These are phyloP conservation scores for Leishmania lainsoni DNA, from an alignment of 208 protist genomes.

Conservation along the genomic window DNA sequence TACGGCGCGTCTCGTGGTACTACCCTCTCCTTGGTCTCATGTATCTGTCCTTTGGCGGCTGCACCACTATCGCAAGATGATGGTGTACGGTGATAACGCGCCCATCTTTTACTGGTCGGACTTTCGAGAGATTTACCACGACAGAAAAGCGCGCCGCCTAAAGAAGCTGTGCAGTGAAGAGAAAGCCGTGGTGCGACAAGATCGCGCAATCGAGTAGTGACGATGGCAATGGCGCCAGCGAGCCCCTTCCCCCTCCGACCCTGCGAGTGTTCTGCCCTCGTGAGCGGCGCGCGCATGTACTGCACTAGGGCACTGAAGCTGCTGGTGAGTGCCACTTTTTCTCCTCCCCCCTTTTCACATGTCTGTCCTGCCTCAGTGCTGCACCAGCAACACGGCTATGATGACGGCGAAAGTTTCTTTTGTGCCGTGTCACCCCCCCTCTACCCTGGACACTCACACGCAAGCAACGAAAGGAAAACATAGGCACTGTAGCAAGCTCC, in stretches of 20 bases:
- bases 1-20: slow-evolving; percentile 82
- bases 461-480: neutral
- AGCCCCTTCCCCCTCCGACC: neutral
- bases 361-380: neutral
- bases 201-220: slow-evolving; percentile 14
- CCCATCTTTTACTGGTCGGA: slow-evolving; percentile 84
- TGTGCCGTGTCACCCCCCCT: neutral
- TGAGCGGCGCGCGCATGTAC: neutral
- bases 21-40: slow-evolving; percentile 80
- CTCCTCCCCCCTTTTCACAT: neutral
- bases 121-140: slow-evolving; percentile 52
- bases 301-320: neutral
- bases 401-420: neutral
- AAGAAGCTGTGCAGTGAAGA: slow-evolving; percentile 18
- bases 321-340: neutral
- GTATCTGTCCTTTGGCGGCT: slow-evolving; percentile 85
- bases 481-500: neutral
- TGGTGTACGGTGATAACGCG: slow-evolving; percentile 86
- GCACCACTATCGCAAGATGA: slow-evolving; percentile 88
- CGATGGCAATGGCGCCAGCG: neutral
- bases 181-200: slow-evolving; percentile 1
- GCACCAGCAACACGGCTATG: neutral
- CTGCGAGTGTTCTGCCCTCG: neutral
- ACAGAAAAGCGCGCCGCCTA: slow-evolving; percentile 10
- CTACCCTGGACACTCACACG: neutral